Percentiles rank a stretch among this genome's conserved stretches.
Evolutionary conservation across 805 yeast genomes (phyloP).

Genomic region (Allodekkera sacchari): DNA sequence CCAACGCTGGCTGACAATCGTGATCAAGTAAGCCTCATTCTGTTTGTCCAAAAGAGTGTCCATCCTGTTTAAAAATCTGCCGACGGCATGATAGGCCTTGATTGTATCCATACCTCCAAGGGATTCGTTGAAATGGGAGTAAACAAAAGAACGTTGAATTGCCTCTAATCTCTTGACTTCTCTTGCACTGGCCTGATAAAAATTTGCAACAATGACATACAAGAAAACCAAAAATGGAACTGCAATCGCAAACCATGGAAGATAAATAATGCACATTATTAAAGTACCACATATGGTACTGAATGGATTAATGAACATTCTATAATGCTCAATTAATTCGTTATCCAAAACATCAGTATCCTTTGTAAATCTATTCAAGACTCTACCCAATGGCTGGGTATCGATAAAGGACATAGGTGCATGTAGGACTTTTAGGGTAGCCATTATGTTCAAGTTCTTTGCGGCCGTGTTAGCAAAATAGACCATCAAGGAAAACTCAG

Average conservation of each 20-base stretch:
- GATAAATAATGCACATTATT: conserved; percentile 56
- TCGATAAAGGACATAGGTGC: conserved; percentile 83
- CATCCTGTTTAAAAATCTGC: conserved; percentile 40
- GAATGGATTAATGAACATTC: conserved; percentile 48
- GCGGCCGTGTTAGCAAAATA: conserved; percentile 47
- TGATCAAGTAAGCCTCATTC: conserved; percentile 58
- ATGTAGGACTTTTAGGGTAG: conserved; percentile 50
- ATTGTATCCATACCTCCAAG: conserved; percentile 60
- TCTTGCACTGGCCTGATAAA: conserved; percentile 63
- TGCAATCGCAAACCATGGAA: conserved; percentile 72
- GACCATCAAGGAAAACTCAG: conserved; percentile 39
- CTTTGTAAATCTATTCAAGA: conserved; percentile 77
- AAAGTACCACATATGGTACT: conserved; percentile 54
- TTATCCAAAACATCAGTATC: conserved; percentile 82
- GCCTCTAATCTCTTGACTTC: conserved; percentile 75
- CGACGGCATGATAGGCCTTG: conserved; percentile 40
- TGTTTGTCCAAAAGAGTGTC: conserved; percentile 43
- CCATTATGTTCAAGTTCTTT: conserved; percentile 48
- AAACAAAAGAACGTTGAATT: conserved; percentile 59
- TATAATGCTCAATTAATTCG: conserved; percentile 62
- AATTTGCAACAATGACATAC: conserved; percentile 40
- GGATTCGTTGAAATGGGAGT: conserved; percentile 62
- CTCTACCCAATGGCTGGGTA: conserved; percentile 81
- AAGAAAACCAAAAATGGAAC: conserved; percentile 42
- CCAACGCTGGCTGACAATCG: conserved; percentile 57